Percentiles rank a stretch among this genome's conserved stretches.
phyloP scores from a whole-genome alignment of 2,329 filamentous ascomycete species.

The Neoscytalidium dimidiatum region DNA sequence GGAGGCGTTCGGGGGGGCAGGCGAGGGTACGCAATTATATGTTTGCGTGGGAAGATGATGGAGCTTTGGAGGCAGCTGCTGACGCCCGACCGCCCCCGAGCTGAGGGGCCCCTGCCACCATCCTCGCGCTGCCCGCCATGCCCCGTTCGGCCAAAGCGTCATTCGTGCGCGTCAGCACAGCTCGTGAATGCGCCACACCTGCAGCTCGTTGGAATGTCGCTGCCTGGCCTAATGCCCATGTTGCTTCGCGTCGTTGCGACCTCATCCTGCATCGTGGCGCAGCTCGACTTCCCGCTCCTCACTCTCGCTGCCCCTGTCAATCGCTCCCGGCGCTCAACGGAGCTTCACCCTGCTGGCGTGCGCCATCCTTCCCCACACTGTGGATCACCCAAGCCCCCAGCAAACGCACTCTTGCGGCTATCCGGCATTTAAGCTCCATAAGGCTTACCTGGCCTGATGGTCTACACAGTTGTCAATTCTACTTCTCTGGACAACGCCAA shows the following conservation, averaged over 20 bases:
- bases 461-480: background rate
- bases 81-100: constrained; percentile 4
- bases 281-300: background rate
- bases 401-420: background rate
- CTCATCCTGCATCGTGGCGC: background rate
- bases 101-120: background rate
- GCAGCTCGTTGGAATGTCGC: background rate
- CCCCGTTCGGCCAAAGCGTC: background rate
- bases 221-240: background rate
- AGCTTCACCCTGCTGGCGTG: background rate
- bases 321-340: background rate
- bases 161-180: background rate
- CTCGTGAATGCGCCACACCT: constrained; percentile 6
- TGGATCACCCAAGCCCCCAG: background rate
- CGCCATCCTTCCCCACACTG: constrained; percentile 9
- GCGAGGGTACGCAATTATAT: constrained; percentile 13
- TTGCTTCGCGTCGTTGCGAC: background rate
- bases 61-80: constrained; percentile 1
- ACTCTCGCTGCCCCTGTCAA: background rate
- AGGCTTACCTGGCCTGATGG: constrained; percentile 8
- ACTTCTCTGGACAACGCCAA: background rate
- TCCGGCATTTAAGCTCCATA: background rate
- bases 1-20: background rate
- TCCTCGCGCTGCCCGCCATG: background rate
- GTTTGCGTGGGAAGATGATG: constrained; percentile 4